Evolutionary conservation across 1,139 yeast species (phyloP), one percentile per base, ranked within the genome.

Genomic region (Pichia sp.): DNA sequence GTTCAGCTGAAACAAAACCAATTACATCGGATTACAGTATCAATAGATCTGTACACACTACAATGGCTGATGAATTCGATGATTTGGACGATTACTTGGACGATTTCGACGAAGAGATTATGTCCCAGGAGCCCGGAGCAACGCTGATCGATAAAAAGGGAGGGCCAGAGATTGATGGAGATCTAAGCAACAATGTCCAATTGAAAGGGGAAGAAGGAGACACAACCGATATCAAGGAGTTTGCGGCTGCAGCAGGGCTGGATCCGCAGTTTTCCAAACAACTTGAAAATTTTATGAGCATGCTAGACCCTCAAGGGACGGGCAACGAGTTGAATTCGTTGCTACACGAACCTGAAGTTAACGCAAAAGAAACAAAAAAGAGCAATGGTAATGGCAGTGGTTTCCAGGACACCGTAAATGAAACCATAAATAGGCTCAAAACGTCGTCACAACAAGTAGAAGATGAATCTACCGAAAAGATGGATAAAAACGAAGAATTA

Each of bases 381-480:
- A 31, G 13, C 16, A 7, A 31, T 31, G 36, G 36, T 10, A 23
- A 26, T 9, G 47, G 39, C 46, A 53, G 19, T 31, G 77, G 79
- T 53, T 86, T 91, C 63, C 87, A 88, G 62, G 80, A 80, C 54
- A 87, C 93, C 8, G 87, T 91, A 67, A 79, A 88, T 50, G 85
- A 83, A 55, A 89, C 98, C 0, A 79, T 90, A 75, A 83, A 84
- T 63, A 76, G 97, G 58, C 73, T 91, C 78, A 84, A 66, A 79
- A 81, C 54, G 51, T 82, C 86, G 26, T 90, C 90, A 5, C 75
- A 78, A 53, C 79, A 77, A 51, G 82, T 84, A 30, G 95, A 85
- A 57, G 79, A 81, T 55, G 49, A 59, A 74, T 84, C 56, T 74
- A 82, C 59, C 2, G 34, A 40, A 41, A 46, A 67, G 9, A 70